Conservation (phyloP, 2,329 filamentous ascomycete genomes). For the Penicillium sp. region DNA sequence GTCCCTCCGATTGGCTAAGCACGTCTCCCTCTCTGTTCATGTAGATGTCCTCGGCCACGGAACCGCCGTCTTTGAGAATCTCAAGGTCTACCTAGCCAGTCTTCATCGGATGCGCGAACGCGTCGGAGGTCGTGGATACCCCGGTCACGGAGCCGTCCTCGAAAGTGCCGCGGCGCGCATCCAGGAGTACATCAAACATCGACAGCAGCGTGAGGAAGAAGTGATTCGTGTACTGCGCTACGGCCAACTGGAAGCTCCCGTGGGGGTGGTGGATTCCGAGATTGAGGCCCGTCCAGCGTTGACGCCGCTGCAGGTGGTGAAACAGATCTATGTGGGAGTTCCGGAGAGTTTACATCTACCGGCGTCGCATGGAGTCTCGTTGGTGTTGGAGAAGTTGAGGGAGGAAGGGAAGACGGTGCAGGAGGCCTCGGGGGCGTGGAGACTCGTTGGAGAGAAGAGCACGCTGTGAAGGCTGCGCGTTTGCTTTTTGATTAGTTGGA, state of each 20-base stretch:
- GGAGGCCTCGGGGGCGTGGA: constrained; percentile 29
- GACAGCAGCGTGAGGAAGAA: constrained; percentile 72
- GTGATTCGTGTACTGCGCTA: constrained; percentile 59
- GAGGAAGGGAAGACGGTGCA: constrained; percentile 61
- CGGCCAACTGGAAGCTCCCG: constrained; percentile 26
- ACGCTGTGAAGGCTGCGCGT: constrained; percentile 18
- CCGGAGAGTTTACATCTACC: constrained; percentile 68
- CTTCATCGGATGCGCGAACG: constrained; percentile 63
- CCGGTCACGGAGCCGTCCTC: constrained; percentile 78
- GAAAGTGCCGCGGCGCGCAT: constrained; percentile 67
- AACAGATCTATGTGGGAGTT: constrained; percentile 75
- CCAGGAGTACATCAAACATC: constrained; percentile 74
- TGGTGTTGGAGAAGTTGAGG: constrained; percentile 74
- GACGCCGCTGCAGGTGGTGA: constrained; percentile 77
- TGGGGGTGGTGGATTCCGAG: constrained; percentile 27
- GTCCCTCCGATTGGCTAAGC: neutral
- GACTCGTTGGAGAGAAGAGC: constrained; percentile 23
- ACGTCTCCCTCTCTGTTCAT: neutral
- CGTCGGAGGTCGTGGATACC: constrained; percentile 63
- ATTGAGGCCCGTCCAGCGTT: constrained; percentile 43
- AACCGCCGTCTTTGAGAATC: constrained; percentile 76
- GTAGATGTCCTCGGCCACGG: constrained; percentile 73
- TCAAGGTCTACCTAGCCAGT: constrained; percentile 61
- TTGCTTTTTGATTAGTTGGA: no score
- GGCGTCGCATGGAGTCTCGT: constrained; percentile 67